A percentile compares a stretch with the other conserved stretches of the same genome.
These are phyloP conservation scores for Rickenella mellea DNA, from an alignment of 768 basidiomycete genomes.

Conservation along the genomic window DNA sequence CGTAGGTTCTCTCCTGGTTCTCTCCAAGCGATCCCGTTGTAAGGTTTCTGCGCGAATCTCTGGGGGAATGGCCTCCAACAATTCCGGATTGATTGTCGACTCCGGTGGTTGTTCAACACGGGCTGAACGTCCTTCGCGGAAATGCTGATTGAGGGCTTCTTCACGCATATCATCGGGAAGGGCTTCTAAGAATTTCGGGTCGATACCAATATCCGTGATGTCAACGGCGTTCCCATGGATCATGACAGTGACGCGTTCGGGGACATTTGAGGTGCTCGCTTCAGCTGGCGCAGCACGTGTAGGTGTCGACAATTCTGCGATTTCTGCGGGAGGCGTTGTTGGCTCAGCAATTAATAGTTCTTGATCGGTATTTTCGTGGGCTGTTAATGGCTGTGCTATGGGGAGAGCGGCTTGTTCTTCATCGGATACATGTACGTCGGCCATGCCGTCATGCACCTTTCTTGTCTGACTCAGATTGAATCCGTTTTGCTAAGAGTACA, in stretches of 20 bases:
- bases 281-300: no score
- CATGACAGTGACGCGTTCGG: slow-evolving; percentile 71
- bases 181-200: slow-evolving; percentile 95
- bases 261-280: slow-evolving; percentile 14
- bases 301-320: no score
- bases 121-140: slow-evolving; percentile 82
- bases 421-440: no score
- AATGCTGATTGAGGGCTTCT: slow-evolving; percentile 94
- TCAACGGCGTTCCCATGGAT: slow-evolving; percentile 92
- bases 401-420: no score
- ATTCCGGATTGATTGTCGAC: slow-evolving; percentile 89
- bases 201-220: slow-evolving; percentile 97
- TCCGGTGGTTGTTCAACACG: slow-evolving; percentile 66
- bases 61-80: slow-evolving; percentile 91
- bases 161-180: slow-evolving; percentile 98
- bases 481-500: no score
- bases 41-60: slow-evolving; percentile 96
- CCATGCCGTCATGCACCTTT: no score
- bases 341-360: no score
- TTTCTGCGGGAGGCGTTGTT: no score
- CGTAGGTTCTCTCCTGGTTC: slow-evolving; percentile 45
- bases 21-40: slow-evolving; percentile 86
- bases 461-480: no score
- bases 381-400: no score
- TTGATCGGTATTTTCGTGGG: no score